A percentile compares a stretch with the other conserved stretches of the same genome.
These are phyloP conservation scores for Albatrellus sp. DNA, from an alignment of 1,284 basidiomycete genomes.

Conservation along the genomic window DNA sequence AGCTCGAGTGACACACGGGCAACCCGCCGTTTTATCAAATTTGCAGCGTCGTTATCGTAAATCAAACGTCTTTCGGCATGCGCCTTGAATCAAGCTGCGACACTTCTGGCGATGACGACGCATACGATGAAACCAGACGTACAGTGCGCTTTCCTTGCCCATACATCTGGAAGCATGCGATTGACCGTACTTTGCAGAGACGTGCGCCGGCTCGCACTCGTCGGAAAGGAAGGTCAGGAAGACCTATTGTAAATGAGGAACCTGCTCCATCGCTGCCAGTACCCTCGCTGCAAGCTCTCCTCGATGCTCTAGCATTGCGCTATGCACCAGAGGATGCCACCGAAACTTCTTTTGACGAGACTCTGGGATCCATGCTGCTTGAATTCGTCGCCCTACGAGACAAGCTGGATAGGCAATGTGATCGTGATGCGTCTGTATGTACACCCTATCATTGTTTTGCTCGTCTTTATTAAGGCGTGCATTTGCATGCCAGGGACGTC, in stretches of 20 bases:
- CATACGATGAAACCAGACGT: too few species aligned
- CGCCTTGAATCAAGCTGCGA: too few species aligned
- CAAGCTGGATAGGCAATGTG: constrained; percentile 8
- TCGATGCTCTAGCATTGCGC: constrained; percentile 8
- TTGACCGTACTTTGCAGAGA: too few species aligned
- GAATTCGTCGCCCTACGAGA: constrained; percentile 13
- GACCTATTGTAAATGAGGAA: background rate
- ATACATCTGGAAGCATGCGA: too few species aligned
- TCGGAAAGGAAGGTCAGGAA: background rate
- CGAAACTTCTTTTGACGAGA: constrained; percentile 14
- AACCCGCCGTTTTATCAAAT: too few species aligned
- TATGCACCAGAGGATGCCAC: constrained; percentile 9
- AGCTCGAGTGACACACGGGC: too few species aligned
- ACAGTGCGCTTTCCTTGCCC: too few species aligned
- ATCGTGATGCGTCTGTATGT: constrained; percentile 12
- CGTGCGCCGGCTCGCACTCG: too few species aligned
- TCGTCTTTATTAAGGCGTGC: background rate
- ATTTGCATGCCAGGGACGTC: constrained; percentile 7
- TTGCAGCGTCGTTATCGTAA: too few species aligned
- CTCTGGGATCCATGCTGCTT: constrained; percentile 13
- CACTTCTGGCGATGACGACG: too few species aligned
- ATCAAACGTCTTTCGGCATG: too few species aligned
- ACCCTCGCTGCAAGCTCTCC: constrained; percentile 7
- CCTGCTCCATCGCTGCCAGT: background rate
- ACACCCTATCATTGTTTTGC: background rate